These are phyloP conservation scores for Penicillium digitatum DNA, from an alignment of 2,329 filamentous ascomycete genomes.

Conservation along the genomic window DNA sequence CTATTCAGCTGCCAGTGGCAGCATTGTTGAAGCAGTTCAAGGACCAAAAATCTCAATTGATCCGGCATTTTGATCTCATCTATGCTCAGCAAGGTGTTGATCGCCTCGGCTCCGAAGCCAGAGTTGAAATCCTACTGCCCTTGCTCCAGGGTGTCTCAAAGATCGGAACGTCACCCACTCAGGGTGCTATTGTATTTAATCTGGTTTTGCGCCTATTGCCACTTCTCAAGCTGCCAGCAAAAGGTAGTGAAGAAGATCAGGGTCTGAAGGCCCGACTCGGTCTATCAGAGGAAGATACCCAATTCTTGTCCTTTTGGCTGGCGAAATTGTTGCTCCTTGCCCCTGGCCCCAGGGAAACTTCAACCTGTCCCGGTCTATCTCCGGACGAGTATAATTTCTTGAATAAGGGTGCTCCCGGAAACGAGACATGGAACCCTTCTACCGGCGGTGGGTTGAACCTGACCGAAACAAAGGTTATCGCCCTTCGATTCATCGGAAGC, in stretches of 20 bases:
- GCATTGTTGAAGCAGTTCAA: slow-evolving; percentile 87
- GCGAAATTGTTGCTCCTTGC: slow-evolving; percentile 70
- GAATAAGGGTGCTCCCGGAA: slow-evolving; percentile 53
- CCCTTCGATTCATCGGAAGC: slow-evolving; percentile 70
- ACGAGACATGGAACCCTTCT: slow-evolving; percentile 59
- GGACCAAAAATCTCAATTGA: slow-evolving; percentile 64
- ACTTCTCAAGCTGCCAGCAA: slow-evolving; percentile 62
- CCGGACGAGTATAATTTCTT: slow-evolving; percentile 65
- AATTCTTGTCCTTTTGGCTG: slow-evolving; percentile 70
- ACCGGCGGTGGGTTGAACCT: slow-evolving; percentile 61
- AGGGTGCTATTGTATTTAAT: slow-evolving; percentile 70
- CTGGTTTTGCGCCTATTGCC: slow-evolving; percentile 73
- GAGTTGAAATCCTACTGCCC: slow-evolving; percentile 68
- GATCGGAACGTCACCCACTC: slow-evolving; percentile 51
- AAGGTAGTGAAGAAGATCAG: slow-evolving; percentile 74
- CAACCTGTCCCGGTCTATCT: slow-evolving; percentile 59
- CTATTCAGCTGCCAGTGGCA: slow-evolving; percentile 77
- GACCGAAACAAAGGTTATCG: slow-evolving; percentile 65
- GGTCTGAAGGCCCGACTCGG: slow-evolving; percentile 63
- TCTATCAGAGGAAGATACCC: slow-evolving; percentile 66
- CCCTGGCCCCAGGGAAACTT: slow-evolving; percentile 43
- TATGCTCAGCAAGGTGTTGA: slow-evolving; percentile 83
- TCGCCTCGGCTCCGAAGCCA: slow-evolving; percentile 57
- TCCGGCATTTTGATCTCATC: slow-evolving; percentile 82
- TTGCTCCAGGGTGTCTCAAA: slow-evolving; percentile 64